Base-by-base conservation (phyloP, 306 rosid genomes). In the Calophaca sinica region DNA sequence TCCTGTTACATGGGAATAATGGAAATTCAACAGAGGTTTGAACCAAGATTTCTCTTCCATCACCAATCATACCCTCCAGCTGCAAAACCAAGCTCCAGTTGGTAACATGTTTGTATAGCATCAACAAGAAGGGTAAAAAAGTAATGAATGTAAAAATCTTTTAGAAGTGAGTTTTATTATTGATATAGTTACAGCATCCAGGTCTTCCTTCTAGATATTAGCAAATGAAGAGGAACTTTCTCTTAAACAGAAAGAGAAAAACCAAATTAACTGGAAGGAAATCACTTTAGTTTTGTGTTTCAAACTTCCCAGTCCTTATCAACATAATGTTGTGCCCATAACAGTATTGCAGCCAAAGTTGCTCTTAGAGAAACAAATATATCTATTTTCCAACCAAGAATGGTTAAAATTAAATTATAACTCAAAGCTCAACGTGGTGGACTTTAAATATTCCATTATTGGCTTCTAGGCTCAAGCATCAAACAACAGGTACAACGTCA, bases 91-190 rank as follows among this genome's bases (percentile, higher is more conserved):
- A 82, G 85, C 69, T 87, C 44, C 51, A 77, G 81, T 42, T 70
- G 71, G 58, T 59, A 76, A 74, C 75, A 75, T 68, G 85, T 83
- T 32, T 87, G 90, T 83, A 87, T 76, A 87, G 90, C 82, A 62
- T 62, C 84, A 73, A 66, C 45, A 65, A 45, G 44, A 73, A 74
- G 58, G 58, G 26, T 13, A 52, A 29, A 4, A 53, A 28, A 79
- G 83, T 75, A 63, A 86, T 59, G 82, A 79, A 85, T 77, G 75
- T 77, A 73, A 81, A 84, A 45, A 72, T 46, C 63, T 85, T 36
- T 79, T 72, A 70, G 84, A 75, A 41, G 63, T 72, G 79, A 68
- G 77, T 73, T 83, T 73, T 71, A 69, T 39, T 49, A 73, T 50
- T 69, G 48, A 70, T 57, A 36, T 62, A 62, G 61, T 48, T 71